Evolutionary conservation across 345 rosid species (phyloP).

Genomic region (Dovyalis caffra): DNA sequence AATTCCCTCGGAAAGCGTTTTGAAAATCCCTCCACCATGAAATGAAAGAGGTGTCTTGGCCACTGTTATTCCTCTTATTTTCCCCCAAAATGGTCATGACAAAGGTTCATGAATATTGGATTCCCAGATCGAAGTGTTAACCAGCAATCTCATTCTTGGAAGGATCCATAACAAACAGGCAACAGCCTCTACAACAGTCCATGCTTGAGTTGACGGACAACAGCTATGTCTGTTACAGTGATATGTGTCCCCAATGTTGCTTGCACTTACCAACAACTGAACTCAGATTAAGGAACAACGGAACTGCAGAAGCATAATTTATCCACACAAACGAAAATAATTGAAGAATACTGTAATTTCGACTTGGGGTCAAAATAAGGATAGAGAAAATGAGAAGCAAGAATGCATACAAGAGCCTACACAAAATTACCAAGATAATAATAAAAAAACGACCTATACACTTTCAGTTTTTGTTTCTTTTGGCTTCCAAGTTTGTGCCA

Average conservation of each 20-base stretch:
- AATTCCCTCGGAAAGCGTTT: neutral
- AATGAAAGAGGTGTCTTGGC: no score
- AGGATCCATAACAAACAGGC: neutral
- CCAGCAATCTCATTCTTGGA: neutral
- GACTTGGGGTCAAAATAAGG: neutral
- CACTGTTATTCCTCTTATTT: neutral
- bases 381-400: neutral
- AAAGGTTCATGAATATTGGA: neutral
- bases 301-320: slow-evolving; percentile 1
- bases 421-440: neutral
- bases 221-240: neutral
- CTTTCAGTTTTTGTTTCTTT: slow-evolving; percentile 56
- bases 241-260: neutral
- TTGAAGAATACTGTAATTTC: slow-evolving; percentile 4
- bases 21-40: neutral
- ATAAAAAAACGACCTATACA: slow-evolving; percentile 28
- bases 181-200: neutral
- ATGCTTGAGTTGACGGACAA: neutral
- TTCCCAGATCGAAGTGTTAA: neutral
- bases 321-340: slow-evolving; percentile 3
- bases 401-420: slow-evolving; percentile 13
- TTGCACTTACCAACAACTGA: neutral
- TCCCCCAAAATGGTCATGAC: neutral
- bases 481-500: slow-evolving; percentile 75
- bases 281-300: neutral